Conservation (phyloP, 352 stramenopile species). For the Blastocystis sp. region DNA sequence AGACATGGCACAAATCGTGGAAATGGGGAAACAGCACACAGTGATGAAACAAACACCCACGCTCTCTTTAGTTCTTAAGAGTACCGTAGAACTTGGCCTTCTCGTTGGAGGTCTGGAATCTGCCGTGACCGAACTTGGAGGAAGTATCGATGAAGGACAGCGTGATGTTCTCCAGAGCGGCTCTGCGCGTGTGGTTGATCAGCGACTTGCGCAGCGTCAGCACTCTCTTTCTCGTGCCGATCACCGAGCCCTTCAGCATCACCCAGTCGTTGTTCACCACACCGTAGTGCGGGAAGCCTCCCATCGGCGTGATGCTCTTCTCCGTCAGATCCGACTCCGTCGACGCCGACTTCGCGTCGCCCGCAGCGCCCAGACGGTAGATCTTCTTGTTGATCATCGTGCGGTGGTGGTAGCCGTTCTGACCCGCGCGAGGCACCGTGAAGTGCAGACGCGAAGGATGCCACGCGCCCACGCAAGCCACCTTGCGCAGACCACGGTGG, state of each 20-base stretch:
- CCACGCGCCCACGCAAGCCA: slow-evolving; percentile 99
- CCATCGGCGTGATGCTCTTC: slow-evolving; percentile 98
- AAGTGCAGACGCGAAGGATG: slow-evolving; percentile 96
- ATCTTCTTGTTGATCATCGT: slow-evolving; percentile 99
- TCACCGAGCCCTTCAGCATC: slow-evolving; percentile 97
- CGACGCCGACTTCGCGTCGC: slow-evolving; percentile 86
- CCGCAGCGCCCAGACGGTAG: slow-evolving; percentile 91
- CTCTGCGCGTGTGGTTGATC: slow-evolving; percentile 90
- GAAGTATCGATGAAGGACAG: slow-evolving; percentile 92
- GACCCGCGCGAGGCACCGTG: slow-evolving; percentile 95
- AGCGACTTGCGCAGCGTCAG: slow-evolving; percentile 97
- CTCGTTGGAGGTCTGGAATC: slow-evolving; percentile 88
- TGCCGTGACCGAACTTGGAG: slow-evolving; percentile 98
- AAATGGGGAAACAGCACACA: too few relatives aligned
- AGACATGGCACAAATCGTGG: too few relatives aligned
- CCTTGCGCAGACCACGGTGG: slow-evolving; percentile 99
- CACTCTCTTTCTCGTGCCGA: slow-evolving; percentile 96
- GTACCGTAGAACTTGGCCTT: slow-evolving; percentile 60
- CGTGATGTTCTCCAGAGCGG: slow-evolving; percentile 91
- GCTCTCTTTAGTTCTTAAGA: slow-evolving; percentile 40
- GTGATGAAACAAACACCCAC: slow-evolving; percentile 82
- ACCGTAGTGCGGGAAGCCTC: slow-evolving; percentile 99
- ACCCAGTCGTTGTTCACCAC: slow-evolving; percentile 98
- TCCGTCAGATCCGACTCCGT: slow-evolving; percentile 98
- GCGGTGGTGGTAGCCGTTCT: slow-evolving; percentile 99